A percentile compares a stretch with the other conserved stretches of the same genome.
Evolutionary conservation across 2,329 filamentous ascomycete species (phyloP).

Genomic region (Paecilomyces variotii): DNA sequence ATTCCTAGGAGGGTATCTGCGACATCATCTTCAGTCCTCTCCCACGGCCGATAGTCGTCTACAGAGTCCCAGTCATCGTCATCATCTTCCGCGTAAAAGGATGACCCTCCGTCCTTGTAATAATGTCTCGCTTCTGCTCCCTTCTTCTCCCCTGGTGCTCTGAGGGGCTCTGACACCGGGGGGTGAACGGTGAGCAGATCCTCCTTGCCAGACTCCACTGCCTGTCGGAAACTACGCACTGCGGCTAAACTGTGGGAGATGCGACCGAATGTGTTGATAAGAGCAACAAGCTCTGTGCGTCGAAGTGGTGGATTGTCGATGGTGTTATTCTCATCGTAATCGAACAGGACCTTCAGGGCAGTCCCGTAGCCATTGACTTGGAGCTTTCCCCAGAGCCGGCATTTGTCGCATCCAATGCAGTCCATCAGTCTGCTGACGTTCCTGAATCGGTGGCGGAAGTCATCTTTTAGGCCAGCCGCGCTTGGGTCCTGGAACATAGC

Average conservation of each 20-base stretch:
- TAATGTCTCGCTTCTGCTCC: constrained; percentile 9
- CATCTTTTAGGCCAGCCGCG: constrained; percentile 75
- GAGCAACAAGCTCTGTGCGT: constrained; percentile 83
- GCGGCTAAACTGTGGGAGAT: constrained; percentile 73
- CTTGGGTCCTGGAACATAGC: constrained; percentile 75
- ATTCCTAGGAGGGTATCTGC: constrained; percentile 47
- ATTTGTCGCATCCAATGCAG: constrained; percentile 97
- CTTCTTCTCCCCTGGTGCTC: constrained; percentile 9
- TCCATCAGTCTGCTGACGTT: constrained; percentile 98
- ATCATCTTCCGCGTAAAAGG: constrained; percentile 31
- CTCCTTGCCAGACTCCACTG: constrained; percentile 31
- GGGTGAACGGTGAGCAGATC: constrained; percentile 20
- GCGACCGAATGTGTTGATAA: constrained; percentile 88
- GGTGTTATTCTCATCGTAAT: constrained; percentile 65
- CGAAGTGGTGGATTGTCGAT: constrained; percentile 63
- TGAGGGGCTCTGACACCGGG: constrained; percentile 18
- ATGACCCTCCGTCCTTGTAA: constrained; percentile 26
- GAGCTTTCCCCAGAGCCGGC: constrained; percentile 93
- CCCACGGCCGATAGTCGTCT: constrained; percentile 25
- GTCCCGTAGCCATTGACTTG: constrained; percentile 93
- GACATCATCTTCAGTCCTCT: constrained; percentile 15
- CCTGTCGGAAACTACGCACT: constrained; percentile 60
- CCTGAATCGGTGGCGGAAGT: constrained; percentile 94
- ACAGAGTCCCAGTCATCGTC: constrained; percentile 39
- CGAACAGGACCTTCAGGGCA: constrained; percentile 90